A percentile compares a stretch with the other conserved stretches of the same genome.
Evolutionary conservation across 2,329 filamentous ascomycete genomes (phyloP).

Genomic region (Fusarium cyanostomum): DNA sequence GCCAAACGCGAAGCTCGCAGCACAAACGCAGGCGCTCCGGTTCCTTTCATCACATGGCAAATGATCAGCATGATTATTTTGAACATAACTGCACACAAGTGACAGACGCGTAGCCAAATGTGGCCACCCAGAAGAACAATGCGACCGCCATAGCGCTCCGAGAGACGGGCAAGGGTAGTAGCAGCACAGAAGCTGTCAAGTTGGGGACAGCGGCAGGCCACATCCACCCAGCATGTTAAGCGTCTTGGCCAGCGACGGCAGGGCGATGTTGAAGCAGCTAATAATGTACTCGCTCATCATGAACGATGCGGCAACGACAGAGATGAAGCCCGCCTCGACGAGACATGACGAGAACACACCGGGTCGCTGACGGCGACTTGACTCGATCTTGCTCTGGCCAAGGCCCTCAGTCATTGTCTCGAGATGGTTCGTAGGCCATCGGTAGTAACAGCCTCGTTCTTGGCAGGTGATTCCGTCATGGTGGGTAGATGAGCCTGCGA

Average conservation of each 20-base stretch:
- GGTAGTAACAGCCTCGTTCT: not conserved
- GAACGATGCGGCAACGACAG: constrained; percentile 70
- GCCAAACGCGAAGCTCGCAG: constrained; percentile 75
- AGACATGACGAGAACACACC: constrained; percentile 60
- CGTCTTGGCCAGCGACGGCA: constrained; percentile 71
- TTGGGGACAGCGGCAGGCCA: constrained; percentile 74
- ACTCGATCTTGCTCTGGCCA: constrained; percentile 58
- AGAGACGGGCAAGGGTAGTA: constrained; percentile 71
- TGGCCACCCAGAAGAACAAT: constrained; percentile 66
- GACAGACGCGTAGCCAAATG: constrained; percentile 73
- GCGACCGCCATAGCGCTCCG: constrained; percentile 70
- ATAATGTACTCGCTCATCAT: constrained; percentile 78
- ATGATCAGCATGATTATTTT: constrained; percentile 73
- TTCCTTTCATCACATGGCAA: constrained; percentile 76
- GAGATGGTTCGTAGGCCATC: not conserved
- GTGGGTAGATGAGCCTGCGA: not conserved
- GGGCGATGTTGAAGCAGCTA: constrained; percentile 77
- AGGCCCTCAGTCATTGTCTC: constrained; percentile 6
- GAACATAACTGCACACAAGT: constrained; percentile 73
- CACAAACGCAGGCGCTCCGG: constrained; percentile 73
- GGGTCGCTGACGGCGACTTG: constrained; percentile 69
- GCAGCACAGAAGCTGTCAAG: constrained; percentile 62
- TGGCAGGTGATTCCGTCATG: not conserved
- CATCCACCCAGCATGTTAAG: constrained; percentile 72
- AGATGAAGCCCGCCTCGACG: constrained; percentile 69